Base-by-base conservation (phyloP, 768 basidiomycete genomes). In the Lanmaoa rubissima region DNA sequence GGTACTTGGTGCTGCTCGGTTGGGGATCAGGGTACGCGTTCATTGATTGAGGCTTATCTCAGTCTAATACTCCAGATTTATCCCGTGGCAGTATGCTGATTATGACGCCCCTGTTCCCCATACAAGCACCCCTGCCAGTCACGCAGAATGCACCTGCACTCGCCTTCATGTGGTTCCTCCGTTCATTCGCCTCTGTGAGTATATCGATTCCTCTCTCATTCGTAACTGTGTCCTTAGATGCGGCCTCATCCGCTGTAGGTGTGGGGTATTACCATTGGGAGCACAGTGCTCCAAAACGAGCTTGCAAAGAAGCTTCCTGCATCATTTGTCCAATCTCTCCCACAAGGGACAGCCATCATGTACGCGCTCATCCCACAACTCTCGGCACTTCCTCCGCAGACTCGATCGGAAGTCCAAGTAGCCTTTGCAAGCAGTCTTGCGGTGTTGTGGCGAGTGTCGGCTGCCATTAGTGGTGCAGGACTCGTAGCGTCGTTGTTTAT, bases 201-300 rank as follows among this genome's bases (percentile, higher is more conserved):
- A 12, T 57, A 48, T 13, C 14, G 0, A 5, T 32, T 21, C 47
- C n/a, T 36, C 26, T 32, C 14, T 43, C 26, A 13, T 46, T 14
- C n/a, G 28, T 11, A 38, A 2, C 7, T 8, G 6, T 16, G 16
- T 45, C 6, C 16, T 36, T 14, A 21, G 14, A 28, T 34, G 9
- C 2, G 3, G 3, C 5, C 12, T 38, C n/a, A 5, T 35, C 10
- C 8, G 11, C 36, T 1, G 4, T 65, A 83, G 76, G 71, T 73
- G 5, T 81, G 81, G 77, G 83, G 83, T 3, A 69, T 83, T 49
- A 72, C 77, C 0, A 73, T 85, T 51, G 77, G 28, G 28, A 31
- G 28, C 28, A 31, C 28, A 31, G 28, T 31, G 6, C 28, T 31
- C 28, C 28, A 31, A 31, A 31, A 31, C 7, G 78, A 77, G 51